A percentile compares a stretch with the other conserved stretches of the same genome.
Evolutionary conservation across 176 grass and related monocot genomes (phyloP).

Genomic region (Zoysia japonica): DNA sequence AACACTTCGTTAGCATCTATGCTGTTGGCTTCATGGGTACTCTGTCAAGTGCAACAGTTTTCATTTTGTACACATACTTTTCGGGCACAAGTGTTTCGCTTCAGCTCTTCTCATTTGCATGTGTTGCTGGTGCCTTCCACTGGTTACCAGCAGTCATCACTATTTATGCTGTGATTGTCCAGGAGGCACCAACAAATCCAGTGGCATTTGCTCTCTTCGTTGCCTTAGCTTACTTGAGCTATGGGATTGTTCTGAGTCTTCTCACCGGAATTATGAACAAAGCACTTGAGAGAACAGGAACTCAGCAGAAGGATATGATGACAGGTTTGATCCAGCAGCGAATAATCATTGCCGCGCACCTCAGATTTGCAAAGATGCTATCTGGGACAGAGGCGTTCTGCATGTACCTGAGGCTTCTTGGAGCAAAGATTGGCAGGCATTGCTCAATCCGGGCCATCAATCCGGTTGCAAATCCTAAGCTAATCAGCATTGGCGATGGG

Average conservation of each 20-base stretch:
- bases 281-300: constrained; percentile 30
- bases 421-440: constrained; percentile 66
- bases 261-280: constrained; percentile 41
- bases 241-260: constrained; percentile 55
- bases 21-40: constrained; percentile 54
- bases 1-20: constrained; percentile 67
- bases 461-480: constrained; percentile 47
- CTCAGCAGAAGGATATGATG: constrained; percentile 15
- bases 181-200: constrained; percentile 32
- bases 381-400: constrained; percentile 76
- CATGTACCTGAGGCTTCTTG: constrained; percentile 63
- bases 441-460: constrained; percentile 76
- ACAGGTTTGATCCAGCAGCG: constrained; percentile 43
- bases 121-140: constrained; percentile 65
- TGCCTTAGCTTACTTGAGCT: constrained; percentile 52
- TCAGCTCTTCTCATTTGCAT: constrained; percentile 55
- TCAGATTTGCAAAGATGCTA: constrained; percentile 75
- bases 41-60: constrained; percentile 55
- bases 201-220: constrained; percentile 40
- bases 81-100: constrained; percentile 33
- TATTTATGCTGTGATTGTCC: constrained; percentile 47
- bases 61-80: constrained; percentile 51
- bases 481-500: constrained; percentile 62
- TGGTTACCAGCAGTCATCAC: constrained; percentile 60
- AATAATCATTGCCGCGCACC: constrained; percentile 47